Evolutionary conservation across 2,329 filamentous ascomycete genomes (phyloP).

Genomic region (Colletotrichum noveboracense): DNA sequence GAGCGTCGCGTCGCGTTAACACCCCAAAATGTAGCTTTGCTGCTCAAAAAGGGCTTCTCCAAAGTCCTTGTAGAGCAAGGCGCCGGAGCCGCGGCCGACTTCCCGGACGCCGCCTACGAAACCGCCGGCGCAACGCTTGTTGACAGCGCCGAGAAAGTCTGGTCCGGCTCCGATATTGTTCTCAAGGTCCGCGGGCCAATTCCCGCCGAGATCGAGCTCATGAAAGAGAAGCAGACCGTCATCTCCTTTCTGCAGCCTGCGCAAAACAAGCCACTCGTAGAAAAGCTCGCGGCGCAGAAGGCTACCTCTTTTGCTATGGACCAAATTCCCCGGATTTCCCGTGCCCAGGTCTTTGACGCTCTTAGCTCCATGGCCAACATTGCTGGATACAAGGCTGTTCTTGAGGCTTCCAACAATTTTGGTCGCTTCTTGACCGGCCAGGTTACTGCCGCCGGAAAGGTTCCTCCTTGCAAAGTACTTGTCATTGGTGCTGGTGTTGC

Average conservation of each 20-base stretch:
- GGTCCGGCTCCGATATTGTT: constrained; percentile 77
- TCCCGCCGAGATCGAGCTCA: constrained; percentile 69
- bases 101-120: constrained; percentile 78
- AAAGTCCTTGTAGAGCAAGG: constrained; percentile 80
- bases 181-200: constrained; percentile 84
- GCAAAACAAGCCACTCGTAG: constrained; percentile 78
- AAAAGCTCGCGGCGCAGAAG: constrained; percentile 72
- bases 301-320: constrained; percentile 90
- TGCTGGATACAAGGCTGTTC: constrained; percentile 88
- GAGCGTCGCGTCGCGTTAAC: constrained; percentile 87
- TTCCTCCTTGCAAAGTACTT: constrained; percentile 87
- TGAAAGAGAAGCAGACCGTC: constrained; percentile 74
- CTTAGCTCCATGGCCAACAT: constrained; percentile 95
- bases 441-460: constrained; percentile 88
- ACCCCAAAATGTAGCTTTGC: constrained; percentile 79
- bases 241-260: constrained; percentile 85
- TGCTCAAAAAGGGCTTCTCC: constrained; percentile 85
- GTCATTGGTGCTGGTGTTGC: constrained; percentile 92
- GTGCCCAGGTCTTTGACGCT: constrained; percentile 87
- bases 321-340: constrained; percentile 87
- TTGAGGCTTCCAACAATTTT: constrained; percentile 89
- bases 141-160: constrained; percentile 70
- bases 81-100: constrained; percentile 79
- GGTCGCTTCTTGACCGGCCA: constrained; percentile 89
- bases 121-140: constrained; percentile 80